Base-by-base conservation (phyloP, 2,329 filamentous ascomycete species). In the Botrytis squamosa region DNA sequence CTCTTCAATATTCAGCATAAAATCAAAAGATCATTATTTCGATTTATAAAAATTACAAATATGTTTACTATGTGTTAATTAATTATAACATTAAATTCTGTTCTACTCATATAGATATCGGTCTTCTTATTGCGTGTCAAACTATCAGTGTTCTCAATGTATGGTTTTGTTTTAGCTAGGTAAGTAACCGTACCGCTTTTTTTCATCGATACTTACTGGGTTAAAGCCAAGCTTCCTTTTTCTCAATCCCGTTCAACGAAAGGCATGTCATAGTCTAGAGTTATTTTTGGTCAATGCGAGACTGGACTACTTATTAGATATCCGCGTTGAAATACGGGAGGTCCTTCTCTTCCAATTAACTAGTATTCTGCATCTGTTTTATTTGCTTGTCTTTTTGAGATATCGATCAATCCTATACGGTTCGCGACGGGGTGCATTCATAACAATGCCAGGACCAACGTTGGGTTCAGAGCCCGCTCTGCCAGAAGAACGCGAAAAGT, bases 401-500 rank as follows among this genome's bases (percentile, higher is more conserved):
- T 38, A 55, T 22, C 33, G 14, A 33, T 57, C 14, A 33, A 57
- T 29, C 42, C 36, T 49, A 22, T 18, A 44, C 49, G 22, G 12
- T 66, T n/a, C 36, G 62, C 63, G 29, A 55, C 62, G 16, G 29
- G 38, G 38, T 67, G n/a, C 33, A 4, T 42, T 36, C 29, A 14
- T 44, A 62, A 20, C 71, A 52, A 72, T 72, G 71, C 33, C 71
- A 65, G 42, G 40, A 29, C 52, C 49, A 72, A 69, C 42, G 33
- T 42, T 20, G 55, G 79, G 77, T 70, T 59, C 79, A 10, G 81
- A 82, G 75, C 80, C 82, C 42, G 78, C 82, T 40, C 57, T 77
- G 20, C 79, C 81, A 20, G 76, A 79, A 69, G 81, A 80, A 59
- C 81, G 80, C 73, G 75, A 80, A 74, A 78, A 80, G 71, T 74